Evolutionary conservation across 208 protist genomes (phyloP).

Genomic region (Porcisia deanei): DNA sequence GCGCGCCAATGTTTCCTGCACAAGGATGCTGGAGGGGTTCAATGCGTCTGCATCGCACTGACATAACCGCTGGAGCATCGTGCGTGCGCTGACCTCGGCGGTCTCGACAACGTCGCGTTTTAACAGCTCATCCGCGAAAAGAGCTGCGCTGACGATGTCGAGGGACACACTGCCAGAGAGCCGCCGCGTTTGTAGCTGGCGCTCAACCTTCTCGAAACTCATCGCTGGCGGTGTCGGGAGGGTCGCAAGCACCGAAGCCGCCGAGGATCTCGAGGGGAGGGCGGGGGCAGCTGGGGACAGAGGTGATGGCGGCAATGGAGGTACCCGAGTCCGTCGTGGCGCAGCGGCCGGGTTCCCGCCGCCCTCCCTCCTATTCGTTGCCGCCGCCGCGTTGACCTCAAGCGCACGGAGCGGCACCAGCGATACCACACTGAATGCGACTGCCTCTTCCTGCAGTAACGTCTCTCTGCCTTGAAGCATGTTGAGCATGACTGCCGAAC

Average conservation of each 20-base stretch:
- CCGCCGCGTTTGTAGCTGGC: slow-evolving; percentile 18
- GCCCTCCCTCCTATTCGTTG: background rate
- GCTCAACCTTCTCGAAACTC: slow-evolving; percentile 18
- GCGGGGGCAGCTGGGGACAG: background rate
- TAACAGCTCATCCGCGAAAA: slow-evolving; percentile 28
- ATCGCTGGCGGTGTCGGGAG: background rate
- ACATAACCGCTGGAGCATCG: slow-evolving; percentile 17
- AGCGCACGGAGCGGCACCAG: background rate
- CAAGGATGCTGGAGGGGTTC: background rate
- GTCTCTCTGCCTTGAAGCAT: slow-evolving; percentile 19
- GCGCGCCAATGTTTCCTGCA: slow-evolving; percentile 22
- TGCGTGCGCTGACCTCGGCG: slow-evolving; percentile 16
- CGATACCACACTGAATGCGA: slow-evolving; percentile 11
- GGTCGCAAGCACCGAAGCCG: background rate
- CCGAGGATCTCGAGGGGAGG: background rate
- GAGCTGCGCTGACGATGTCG: slow-evolving; percentile 14
- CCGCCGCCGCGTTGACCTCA: background rate
- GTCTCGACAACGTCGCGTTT: slow-evolving; percentile 24
- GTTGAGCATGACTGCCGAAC: background rate
- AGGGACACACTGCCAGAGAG: background rate
- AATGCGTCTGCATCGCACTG: slow-evolving; percentile 27
- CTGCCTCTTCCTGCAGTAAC: slow-evolving; percentile 15
- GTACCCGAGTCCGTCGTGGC: background rate
- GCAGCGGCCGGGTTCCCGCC: background rate
- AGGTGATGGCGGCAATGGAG: slow-evolving; percentile 23